Evolutionary conservation across 2,329 filamentous ascomycete genomes (phyloP).

Genomic region (Coniochaeta sp.): DNA sequence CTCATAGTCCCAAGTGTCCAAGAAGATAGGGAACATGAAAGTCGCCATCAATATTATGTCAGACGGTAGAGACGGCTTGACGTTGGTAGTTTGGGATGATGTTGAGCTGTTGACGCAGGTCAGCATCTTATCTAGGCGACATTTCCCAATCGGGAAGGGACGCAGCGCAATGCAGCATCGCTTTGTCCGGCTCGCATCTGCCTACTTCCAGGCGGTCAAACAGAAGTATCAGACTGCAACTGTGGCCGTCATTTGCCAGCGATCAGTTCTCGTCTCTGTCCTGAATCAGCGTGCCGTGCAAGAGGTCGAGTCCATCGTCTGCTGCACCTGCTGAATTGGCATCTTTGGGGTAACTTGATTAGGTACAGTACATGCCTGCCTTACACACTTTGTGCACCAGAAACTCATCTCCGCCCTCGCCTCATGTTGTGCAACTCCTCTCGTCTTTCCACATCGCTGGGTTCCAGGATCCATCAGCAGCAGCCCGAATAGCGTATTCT

Average conservation of each 20-base stretch:
- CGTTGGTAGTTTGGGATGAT: not conserved
- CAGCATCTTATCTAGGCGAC: not conserved
- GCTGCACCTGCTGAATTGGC: too few relatives aligned
- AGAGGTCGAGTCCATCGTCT: not conserved
- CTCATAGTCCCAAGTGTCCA: too few relatives aligned
- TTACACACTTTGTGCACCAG: not conserved
- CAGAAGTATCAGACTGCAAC: too few relatives aligned
- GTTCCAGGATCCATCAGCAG: not conserved
- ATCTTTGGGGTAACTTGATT: too few relatives aligned
- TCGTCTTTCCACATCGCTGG: not conserved
- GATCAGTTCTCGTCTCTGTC: not conserved
- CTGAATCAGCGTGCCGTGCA: not conserved
- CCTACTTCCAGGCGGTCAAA: too few relatives aligned
- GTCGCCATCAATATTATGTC: not conserved
- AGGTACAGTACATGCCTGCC: not conserved
- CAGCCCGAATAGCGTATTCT: not conserved
- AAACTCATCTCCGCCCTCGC: not conserved
- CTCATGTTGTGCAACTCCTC: not conserved
- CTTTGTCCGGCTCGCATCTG: not conserved
- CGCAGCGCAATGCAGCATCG: not conserved
- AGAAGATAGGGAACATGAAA: not conserved
- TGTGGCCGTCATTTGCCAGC: too few relatives aligned
- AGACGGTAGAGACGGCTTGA: not conserved
- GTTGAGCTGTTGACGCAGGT: not conserved
- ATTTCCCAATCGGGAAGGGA: not conserved